These are phyloP conservation scores for Venturia oleaginea DNA, from an alignment of 2,329 filamentous ascomycete genomes.

Conservation along the genomic window DNA sequence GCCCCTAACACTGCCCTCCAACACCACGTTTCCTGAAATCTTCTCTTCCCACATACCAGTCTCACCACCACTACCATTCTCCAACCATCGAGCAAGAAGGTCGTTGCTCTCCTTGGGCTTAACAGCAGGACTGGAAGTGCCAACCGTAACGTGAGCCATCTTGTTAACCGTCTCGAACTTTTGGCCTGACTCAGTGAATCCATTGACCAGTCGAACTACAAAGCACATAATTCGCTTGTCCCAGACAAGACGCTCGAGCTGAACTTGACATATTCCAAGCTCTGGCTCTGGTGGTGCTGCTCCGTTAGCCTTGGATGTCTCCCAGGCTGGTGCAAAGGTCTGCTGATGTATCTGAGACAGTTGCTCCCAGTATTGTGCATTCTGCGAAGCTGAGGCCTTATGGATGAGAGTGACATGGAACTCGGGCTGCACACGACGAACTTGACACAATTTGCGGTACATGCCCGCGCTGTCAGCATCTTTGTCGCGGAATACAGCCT, in stretches of 20 bases:
- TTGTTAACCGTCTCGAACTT: conserved; percentile 58
- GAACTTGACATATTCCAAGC: conserved; percentile 56
- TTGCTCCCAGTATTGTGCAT: conserved; percentile 65
- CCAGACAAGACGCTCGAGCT: conserved; percentile 63
- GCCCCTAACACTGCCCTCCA: conserved; percentile 47
- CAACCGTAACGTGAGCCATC: conserved; percentile 81
- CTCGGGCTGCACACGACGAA: conserved; percentile 65
- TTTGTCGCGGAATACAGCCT: conserved; percentile 56
- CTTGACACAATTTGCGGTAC: conserved; percentile 66
- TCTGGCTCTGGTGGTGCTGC: conserved; percentile 36
- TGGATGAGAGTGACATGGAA: conserved; percentile 97
- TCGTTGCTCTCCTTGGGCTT: conserved; percentile 96
- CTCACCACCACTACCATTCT: conserved; percentile 43
- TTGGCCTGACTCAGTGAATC: conserved; percentile 14
- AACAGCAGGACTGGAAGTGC: conserved; percentile 62
- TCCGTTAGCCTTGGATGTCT: conserved; percentile 20
- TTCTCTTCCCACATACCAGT: conserved; percentile 46
- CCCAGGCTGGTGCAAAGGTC: conserved; percentile 31
- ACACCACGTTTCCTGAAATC: conserved; percentile 45
- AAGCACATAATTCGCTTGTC: conserved; percentile 86
- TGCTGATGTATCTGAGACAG: conserved; percentile 53
- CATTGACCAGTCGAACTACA: conserved; percentile 52
- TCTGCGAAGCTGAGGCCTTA: conserved; percentile 50
- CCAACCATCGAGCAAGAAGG: conserved; percentile 66
- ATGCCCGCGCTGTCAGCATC: conserved; percentile 51